A percentile compares a stretch with the other conserved stretches of the same genome.
These are phyloP conservation scores for Wickerhamomyces xylosicus DNA, from an alignment of 805 yeast genomes.

Conservation along the genomic window DNA sequence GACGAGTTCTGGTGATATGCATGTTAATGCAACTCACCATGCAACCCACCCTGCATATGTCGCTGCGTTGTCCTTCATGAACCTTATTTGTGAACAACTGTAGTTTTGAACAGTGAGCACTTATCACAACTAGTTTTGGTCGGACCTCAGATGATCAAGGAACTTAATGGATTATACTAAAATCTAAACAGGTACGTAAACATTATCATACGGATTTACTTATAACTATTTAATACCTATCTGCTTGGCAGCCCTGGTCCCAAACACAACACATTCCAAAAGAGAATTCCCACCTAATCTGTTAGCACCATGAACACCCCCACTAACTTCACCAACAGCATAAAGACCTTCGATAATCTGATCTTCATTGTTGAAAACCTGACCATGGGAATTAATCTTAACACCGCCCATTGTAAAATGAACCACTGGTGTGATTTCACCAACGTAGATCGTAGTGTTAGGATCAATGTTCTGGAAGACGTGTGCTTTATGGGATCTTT, in stretches of 20 bases:
- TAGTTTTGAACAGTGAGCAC: too few species aligned
- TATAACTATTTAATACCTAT: too few species aligned
- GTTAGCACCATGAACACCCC: constrained; percentile 59
- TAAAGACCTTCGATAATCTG: constrained; percentile 32
- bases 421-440: constrained; percentile 48
- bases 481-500: constrained; percentile 25
- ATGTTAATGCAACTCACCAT: too few species aligned
- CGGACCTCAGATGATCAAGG: too few species aligned
- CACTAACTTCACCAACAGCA: constrained; percentile 61
- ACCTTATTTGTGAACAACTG: too few species aligned
- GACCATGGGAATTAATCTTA: constrained; percentile 36
- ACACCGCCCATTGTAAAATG: constrained; percentile 67
- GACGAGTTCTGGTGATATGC: too few species aligned
- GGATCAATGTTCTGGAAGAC: constrained; percentile 19
- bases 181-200: too few species aligned
- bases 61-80: too few species aligned
- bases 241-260: constrained; percentile 35
- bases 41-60: too few species aligned
- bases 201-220: too few species aligned
- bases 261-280: constrained; percentile 33
- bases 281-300: constrained; percentile 29
- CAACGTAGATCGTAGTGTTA: constrained; percentile 29
- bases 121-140: too few species aligned
- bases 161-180: too few species aligned
- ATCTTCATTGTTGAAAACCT: constrained; percentile 27